Conservation (phyloP, 2,329 filamentous ascomycete species). For the Dactylellina drechsleri region DNA sequence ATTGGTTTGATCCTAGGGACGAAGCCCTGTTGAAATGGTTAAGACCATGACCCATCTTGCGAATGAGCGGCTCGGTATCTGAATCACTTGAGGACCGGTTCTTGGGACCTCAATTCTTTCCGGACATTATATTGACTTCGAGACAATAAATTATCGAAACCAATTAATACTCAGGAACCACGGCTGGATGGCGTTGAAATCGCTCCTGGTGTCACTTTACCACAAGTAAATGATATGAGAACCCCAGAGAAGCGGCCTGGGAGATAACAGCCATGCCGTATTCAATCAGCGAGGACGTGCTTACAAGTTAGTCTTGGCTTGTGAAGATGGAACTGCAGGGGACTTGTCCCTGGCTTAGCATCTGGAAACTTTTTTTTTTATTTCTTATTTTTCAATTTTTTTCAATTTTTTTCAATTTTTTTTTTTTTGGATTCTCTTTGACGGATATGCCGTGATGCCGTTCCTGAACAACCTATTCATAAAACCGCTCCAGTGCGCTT, state of each 20-base stretch:
- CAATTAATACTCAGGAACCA: neutral
- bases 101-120: conserved; percentile 46
- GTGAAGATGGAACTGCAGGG: conserved; percentile 17
- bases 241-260: conserved; percentile 29
- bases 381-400: neutral
- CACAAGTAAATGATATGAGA: conserved; percentile 25
- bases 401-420: conserved; percentile 16
- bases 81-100: conserved; percentile 9
- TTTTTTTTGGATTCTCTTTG: conserved; percentile 20
- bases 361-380: conserved; percentile 20
- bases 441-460: conserved; percentile 48
- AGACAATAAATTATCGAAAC: neutral
- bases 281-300: conserved; percentile 44
- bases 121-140: conserved; percentile 8
- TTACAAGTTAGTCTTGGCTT: conserved; percentile 14
- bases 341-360: conserved; percentile 32
- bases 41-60: conserved; percentile 5
- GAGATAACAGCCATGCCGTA: conserved; percentile 30
- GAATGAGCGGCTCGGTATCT: conserved; percentile 48
- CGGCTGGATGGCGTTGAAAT: conserved; percentile 5
- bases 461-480: conserved; percentile 38
- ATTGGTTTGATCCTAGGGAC: conserved; percentile 33
- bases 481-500: conserved; percentile 38
- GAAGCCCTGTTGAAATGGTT: conserved; percentile 31
- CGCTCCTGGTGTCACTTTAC: conserved; percentile 21